These are phyloP conservation scores for Cystobasidium onofrii DNA, from an alignment of 768 basidiomycete genomes.

Conservation along the genomic window DNA sequence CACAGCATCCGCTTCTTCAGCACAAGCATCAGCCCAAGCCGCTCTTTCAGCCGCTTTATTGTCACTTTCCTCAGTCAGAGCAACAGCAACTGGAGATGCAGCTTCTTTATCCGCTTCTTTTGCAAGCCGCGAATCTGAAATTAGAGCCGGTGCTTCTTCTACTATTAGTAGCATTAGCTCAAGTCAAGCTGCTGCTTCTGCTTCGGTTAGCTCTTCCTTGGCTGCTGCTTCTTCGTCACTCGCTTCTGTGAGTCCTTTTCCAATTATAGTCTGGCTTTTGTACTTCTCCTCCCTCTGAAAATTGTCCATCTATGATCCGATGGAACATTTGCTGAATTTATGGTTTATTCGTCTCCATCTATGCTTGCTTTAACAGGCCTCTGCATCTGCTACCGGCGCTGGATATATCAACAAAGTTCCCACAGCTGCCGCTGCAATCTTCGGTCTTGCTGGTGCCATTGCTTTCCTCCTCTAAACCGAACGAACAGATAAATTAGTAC, in stretches of 20 bases:
- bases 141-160: background rate
- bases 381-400: constrained; percentile 1
- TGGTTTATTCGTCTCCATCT: too few relatives aligned
- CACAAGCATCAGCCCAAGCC: background rate
- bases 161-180: background rate
- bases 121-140: background rate
- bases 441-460: background rate
- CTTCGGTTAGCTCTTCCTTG: background rate
- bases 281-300: too few relatives aligned
- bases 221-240: background rate
- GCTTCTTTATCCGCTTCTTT: background rate
- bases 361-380: too few relatives aligned
- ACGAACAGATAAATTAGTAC: too few relatives aligned
- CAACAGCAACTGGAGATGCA: constrained; percentile 6
- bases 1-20: background rate
- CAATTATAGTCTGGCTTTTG: too few relatives aligned
- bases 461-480: background rate
- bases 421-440: background rate
- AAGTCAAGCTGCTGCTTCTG: background rate
- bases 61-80: background rate
- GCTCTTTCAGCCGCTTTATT: background rate
- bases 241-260: too few relatives aligned
- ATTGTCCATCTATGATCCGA: too few relatives aligned
- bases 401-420: background rate
- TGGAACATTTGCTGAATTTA: too few relatives aligned